A percentile compares a stretch with the other conserved stretches of the same genome.
Evolutionary conservation across 805 yeast genomes (phyloP).

Genomic region (Candida silvicultrix): DNA sequence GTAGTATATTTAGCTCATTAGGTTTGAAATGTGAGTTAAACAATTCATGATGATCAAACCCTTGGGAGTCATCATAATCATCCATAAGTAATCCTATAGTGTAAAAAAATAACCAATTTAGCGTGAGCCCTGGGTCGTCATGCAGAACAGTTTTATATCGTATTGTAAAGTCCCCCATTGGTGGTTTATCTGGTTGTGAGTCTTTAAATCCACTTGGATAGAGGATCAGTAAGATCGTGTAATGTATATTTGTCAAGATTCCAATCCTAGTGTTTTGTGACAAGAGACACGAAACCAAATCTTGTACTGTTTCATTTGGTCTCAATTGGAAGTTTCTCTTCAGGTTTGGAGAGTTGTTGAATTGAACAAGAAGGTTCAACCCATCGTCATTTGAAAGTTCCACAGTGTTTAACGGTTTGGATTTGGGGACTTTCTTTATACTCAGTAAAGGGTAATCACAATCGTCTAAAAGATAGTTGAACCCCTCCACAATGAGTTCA

Average conservation of each 20-base stretch:
- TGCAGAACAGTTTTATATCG: background rate
- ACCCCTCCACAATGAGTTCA: too few relatives aligned
- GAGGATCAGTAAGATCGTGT: background rate
- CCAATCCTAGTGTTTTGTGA: background rate
- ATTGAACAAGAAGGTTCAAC: background rate
- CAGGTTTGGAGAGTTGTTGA: too few relatives aligned
- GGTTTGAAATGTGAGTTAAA: too few relatives aligned
- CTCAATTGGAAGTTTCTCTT: background rate
- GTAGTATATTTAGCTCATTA: background rate
- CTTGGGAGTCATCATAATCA: background rate
- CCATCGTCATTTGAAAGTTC: too few relatives aligned
- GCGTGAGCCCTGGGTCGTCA: background rate
- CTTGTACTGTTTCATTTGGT: background rate
- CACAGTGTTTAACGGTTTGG: too few relatives aligned
- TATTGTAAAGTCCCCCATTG: too few relatives aligned
- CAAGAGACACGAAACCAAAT: background rate
- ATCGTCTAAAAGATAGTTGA: too few relatives aligned
- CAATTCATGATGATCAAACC: background rate
- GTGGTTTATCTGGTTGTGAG: too few relatives aligned
- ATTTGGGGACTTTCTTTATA: too few relatives aligned
- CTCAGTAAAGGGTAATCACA: too few relatives aligned
- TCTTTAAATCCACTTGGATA: too few relatives aligned
- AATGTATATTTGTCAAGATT: background rate
- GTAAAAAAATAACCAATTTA: background rate
- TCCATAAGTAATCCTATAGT: background rate